Evolutionary conservation across 768 basidiomycete species (phyloP), one percentile per base, ranked within the genome.

Genomic region (Tricholoma hemisulphureum): DNA sequence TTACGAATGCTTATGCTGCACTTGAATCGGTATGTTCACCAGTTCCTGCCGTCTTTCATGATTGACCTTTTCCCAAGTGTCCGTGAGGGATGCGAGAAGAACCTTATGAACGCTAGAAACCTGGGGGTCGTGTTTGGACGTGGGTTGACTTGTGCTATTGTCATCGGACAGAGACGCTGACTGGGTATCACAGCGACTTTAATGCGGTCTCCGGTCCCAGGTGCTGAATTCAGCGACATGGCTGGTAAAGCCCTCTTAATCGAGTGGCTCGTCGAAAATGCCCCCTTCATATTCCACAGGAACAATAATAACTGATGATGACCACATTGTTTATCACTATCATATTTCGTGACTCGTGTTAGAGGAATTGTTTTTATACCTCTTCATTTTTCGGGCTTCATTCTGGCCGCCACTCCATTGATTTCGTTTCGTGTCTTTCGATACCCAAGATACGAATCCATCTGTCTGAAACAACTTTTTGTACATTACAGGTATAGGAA

Each of bases 91-190:
- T 82, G 82, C 55, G 84, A 88, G 39, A 78, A 75, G 49, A 99
- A 99, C 73, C 79, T 94, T 53, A 99, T 99, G 97, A 93, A 86
- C 51, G 89, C 93, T 2, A 83, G 95, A 61, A 99, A 98, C 67
- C 76, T 99, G 20, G 97, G 97, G 6, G 95, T 98, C 28, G 95
- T 99, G 39, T 98, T 98, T 73, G 97, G 97, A 64, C 97, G 96
- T 98, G 71, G 75, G 96, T 86, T 13, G 24, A 49, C 28, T 59
- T 46, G 23, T 20, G 6, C 41, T 48, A 20, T 2, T 28, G 16
- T 49, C 20, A 21, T 35, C 6, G 0, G 10, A 41, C 18, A 14
- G 41, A 20, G 6, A 35, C 52, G 48, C 54, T 65, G 35, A 62
- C 58, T 45, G 48, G 31, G n/a, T 64, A 55, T 53, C 68, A 2